phyloP scores from a whole-genome alignment of 352 stramenopile genomes.

The Phytopythium boreale region DNA sequence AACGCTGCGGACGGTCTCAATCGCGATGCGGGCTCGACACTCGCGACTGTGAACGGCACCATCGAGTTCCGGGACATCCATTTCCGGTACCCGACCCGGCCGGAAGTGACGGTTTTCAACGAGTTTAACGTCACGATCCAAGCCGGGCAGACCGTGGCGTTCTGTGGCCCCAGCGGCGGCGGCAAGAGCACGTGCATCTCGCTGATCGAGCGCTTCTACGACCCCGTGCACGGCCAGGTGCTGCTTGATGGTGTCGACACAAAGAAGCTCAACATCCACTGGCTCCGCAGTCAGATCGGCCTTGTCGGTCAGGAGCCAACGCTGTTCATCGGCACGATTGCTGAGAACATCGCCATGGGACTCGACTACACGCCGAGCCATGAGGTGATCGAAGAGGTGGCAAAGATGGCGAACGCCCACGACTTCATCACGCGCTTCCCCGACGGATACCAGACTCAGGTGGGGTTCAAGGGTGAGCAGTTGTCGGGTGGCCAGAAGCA shows the following conservation, averaged over 20 bases:
- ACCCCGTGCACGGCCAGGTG: constrained; percentile 51
- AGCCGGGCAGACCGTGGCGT: constrained; percentile 40
- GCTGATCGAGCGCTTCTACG: constrained; percentile 65
- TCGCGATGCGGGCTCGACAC: not conserved
- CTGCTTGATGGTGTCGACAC: constrained; percentile 74
- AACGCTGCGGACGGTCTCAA: not conserved
- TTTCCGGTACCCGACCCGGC: constrained; percentile 79
- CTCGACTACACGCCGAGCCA: constrained; percentile 32
- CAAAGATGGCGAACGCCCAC: constrained; percentile 90
- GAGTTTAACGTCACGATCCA: constrained; percentile 79
- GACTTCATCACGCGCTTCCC: constrained; percentile 91
- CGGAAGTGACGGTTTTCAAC: constrained; percentile 69
- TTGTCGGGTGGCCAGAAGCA: constrained; percentile 67
- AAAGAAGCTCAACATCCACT: constrained; percentile 60
- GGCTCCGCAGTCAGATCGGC: constrained; percentile 56
- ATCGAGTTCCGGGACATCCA: constrained; percentile 68
- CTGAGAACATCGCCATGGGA: constrained; percentile 55
- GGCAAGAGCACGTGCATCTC: constrained; percentile 38
- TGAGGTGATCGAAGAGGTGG: constrained; percentile 80
- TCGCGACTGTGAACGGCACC: constrained; percentile 9
- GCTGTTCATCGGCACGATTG: constrained; percentile 59
- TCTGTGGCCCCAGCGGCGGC: constrained; percentile 44
- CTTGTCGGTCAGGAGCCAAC: constrained; percentile 58
- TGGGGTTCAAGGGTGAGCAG: constrained; percentile 92
- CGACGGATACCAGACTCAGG: constrained; percentile 90